Evolutionary conservation across 2,329 filamentous ascomycete species (phyloP).

Genomic region (Fusarium neocosmosporiellum): DNA sequence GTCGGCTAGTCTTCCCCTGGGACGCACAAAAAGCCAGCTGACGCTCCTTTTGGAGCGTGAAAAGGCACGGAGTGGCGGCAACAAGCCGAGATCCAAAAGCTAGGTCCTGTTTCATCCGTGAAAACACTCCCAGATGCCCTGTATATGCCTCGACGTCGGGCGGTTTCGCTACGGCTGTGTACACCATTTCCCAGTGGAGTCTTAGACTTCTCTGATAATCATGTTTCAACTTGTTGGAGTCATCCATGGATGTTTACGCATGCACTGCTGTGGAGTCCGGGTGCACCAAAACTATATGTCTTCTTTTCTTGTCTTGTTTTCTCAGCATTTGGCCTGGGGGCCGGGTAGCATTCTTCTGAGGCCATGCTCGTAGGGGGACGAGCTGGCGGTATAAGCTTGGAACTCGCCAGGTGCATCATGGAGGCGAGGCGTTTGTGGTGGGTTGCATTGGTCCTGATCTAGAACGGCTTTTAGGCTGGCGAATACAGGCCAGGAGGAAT

Average conservation of each 20-base stretch:
- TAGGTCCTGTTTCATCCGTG: constrained; percentile 33
- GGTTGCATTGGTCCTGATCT: neutral
- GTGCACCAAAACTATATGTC: constrained; percentile 7
- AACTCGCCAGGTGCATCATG: constrained; percentile 6
- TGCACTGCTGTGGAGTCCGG: constrained; percentile 21
- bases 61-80: constrained; percentile 50
- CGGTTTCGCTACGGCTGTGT: constrained; percentile 6
- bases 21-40: constrained; percentile 70
- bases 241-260: neutral
- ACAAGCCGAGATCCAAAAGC: constrained; percentile 42
- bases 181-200: constrained; percentile 5
- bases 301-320: constrained; percentile 4
- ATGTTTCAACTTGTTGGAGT: constrained; percentile 1
- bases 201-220: neutral
- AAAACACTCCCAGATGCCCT: constrained; percentile 3
- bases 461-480: constrained; percentile 3
- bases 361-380: neutral
- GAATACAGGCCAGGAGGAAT: neutral
- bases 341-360: neutral
- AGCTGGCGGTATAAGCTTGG: neutral
- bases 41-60: constrained; percentile 67
- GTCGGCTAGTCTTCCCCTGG: constrained; percentile 60
- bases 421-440: constrained; percentile 22
- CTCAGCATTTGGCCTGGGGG: neutral
- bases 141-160: constrained; percentile 17